A percentile compares a stretch with the other conserved stretches of the same genome.
Evolutionary conservation across 257 asterid genomes (phyloP).

Genomic region (Marsdenia floribunda): DNA sequence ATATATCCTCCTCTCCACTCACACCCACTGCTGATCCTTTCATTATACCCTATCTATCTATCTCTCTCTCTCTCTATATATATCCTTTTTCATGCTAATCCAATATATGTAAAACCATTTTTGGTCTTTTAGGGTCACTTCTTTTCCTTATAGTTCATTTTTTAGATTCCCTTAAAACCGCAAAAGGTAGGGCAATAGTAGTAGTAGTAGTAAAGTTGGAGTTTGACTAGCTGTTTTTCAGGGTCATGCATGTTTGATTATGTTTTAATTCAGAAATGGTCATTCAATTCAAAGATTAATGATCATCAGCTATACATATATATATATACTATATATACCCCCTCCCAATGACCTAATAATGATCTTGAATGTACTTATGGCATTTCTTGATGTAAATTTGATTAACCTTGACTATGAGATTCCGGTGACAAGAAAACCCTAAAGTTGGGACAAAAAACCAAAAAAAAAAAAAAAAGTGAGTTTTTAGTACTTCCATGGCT

Average conservation of each 20-base stretch:
- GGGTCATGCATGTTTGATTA: slow-evolving; percentile 17
- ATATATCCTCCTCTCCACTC: slow-evolving; percentile 11
- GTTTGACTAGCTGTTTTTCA: slow-evolving; percentile 21
- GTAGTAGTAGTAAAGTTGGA: background rate
- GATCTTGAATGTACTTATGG: slow-evolving; percentile 31
- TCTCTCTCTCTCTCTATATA: slow-evolving; percentile 12
- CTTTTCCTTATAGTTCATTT: background rate
- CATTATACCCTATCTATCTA: slow-evolving; percentile 19
- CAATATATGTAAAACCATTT: too few species aligned
- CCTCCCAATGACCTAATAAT: slow-evolving; percentile 34
- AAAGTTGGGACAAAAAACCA: background rate
- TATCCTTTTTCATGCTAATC: too few species aligned
- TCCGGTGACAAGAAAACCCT: slow-evolving; percentile 1
- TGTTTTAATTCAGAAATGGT: slow-evolving; percentile 18
- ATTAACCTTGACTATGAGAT: background rate
- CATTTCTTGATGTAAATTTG: slow-evolving; percentile 7
- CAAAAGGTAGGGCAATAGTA: background rate
- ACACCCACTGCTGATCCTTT: slow-evolving; percentile 15
- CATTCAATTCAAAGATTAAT: slow-evolving; percentile 18
- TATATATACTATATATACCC: too few species aligned
- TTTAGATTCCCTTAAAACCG: slow-evolving; percentile 16
- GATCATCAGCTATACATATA: slow-evolving; percentile 20
- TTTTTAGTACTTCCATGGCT: slow-evolving; percentile 25
- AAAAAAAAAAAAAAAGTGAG: background rate
- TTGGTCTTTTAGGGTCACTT: background rate